These are phyloP conservation scores for Stemphylium vesicarium DNA, from an alignment of 2,329 filamentous ascomycete genomes.

Conservation along the genomic window DNA sequence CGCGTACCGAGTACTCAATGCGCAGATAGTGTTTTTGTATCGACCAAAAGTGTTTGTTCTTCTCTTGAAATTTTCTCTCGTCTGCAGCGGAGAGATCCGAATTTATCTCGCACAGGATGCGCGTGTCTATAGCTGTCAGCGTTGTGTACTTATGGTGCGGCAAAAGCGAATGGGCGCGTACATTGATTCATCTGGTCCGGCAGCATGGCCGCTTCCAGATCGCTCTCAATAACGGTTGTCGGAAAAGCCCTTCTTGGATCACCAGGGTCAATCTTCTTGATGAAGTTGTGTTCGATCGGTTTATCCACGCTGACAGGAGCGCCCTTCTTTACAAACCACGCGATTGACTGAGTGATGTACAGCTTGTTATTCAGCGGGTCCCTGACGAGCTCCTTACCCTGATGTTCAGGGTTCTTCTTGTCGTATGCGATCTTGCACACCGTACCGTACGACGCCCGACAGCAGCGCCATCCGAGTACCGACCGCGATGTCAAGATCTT, in stretches of 20 bases:
- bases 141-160: neutral
- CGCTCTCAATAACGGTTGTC: constrained; percentile 39
- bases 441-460: constrained; percentile 47
- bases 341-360: constrained; percentile 46
- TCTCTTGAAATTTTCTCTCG: constrained; percentile 44
- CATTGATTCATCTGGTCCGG: constrained; percentile 39
- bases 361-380: constrained; percentile 45
- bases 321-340: constrained; percentile 47
- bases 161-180: constrained; percentile 10
- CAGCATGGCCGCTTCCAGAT: constrained; percentile 29
- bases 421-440: constrained; percentile 48
- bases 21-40: constrained; percentile 41
- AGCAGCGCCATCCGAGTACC: constrained; percentile 53
- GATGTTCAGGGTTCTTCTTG: constrained; percentile 41
- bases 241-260: constrained; percentile 43
- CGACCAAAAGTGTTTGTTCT: constrained; percentile 48
- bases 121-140: constrained; percentile 26
- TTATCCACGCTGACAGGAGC: constrained; percentile 43
- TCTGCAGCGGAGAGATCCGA: constrained; percentile 41
- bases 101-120: constrained; percentile 46
- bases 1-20: constrained; percentile 47
- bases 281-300: constrained; percentile 45
- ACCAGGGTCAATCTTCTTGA: constrained; percentile 40
- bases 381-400: constrained; percentile 26
- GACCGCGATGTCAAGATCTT: constrained; percentile 52